Evolutionary conservation across 768 basidiomycete species (phyloP).

Genomic region (Rubroboletus satanas): DNA sequence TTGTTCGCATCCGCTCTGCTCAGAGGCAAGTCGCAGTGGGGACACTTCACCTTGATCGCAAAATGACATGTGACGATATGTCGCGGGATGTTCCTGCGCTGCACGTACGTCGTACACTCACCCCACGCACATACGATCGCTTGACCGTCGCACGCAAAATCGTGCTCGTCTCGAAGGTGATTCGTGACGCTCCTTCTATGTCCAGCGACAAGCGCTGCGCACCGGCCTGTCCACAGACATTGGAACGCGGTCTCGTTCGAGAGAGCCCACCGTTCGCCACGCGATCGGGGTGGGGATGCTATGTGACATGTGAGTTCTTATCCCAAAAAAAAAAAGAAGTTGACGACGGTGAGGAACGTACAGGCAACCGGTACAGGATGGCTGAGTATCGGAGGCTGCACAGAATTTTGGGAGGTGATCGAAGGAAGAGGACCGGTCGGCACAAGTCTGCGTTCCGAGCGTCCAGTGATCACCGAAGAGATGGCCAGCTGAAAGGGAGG

Average conservation of each 20-base stretch:
- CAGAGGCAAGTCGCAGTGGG: conserved; percentile 12
- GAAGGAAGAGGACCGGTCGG: background rate
- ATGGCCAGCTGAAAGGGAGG: background rate
- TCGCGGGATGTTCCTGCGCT: conserved; percentile 25
- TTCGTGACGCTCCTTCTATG: conserved; percentile 17
- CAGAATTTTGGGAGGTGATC: background rate
- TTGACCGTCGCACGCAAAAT: conserved; percentile 18
- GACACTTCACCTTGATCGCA: conserved; percentile 21
- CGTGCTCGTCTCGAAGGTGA: conserved; percentile 21
- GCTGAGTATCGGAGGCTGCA: background rate
- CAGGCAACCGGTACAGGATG: conserved; percentile 8
- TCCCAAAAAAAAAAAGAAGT: background rate
- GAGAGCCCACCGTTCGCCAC: conserved; percentile 8
- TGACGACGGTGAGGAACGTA: conserved; percentile 4
- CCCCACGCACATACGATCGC: conserved; percentile 16
- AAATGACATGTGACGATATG: conserved; percentile 26
- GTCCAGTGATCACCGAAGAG: background rate
- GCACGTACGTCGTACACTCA: conserved; percentile 12
- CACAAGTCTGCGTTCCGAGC: background rate
- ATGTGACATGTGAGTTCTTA: conserved; percentile 4
- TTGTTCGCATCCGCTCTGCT: conserved; percentile 23
- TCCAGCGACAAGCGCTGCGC: conserved; percentile 14
- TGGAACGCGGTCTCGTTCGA: conserved; percentile 8
- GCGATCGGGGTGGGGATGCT: conserved; percentile 10
- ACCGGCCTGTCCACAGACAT: conserved; percentile 20